phyloP scores from a whole-genome alignment of 345 rosid genomes.

The Rhodamnia argentea region DNA sequence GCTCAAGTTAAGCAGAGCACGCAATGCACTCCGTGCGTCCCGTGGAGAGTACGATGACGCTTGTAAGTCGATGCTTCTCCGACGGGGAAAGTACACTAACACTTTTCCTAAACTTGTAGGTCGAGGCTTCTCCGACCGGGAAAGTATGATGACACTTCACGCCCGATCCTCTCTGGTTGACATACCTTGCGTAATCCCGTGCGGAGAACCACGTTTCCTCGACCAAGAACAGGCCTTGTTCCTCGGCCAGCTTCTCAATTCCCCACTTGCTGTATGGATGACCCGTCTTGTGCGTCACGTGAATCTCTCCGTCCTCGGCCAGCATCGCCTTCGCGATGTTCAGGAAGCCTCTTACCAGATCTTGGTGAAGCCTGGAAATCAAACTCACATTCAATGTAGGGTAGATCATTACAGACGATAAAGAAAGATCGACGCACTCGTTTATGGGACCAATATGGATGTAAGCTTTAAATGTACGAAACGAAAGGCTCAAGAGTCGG shows the following conservation, averaged over 20 bases:
- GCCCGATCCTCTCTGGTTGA: slow-evolving; percentile 38
- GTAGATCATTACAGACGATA: not conserved
- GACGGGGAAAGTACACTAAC: not conserved
- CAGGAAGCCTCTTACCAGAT: slow-evolving; percentile 36
- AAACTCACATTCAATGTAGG: not conserved
- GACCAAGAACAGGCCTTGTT: not conserved
- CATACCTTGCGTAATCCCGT: slow-evolving; percentile 22
- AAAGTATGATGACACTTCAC: slow-evolving; percentile 5
- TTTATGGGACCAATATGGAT: not conserved
- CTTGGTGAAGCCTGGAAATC: slow-evolving; percentile 18
- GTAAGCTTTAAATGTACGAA: not conserved
- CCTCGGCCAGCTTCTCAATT: slow-evolving; percentile 17
- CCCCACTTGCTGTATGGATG: slow-evolving; percentile 39
- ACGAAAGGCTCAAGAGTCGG: not conserved
- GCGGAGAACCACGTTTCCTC: not conserved
- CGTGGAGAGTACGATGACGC: no score
- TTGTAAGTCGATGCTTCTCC: no score
- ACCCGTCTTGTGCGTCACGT: slow-evolving; percentile 37
- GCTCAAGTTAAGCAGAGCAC: not conserved
- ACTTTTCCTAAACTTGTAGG: slow-evolving; percentile 22
- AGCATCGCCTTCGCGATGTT: slow-evolving; percentile 27
- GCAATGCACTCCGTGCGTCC: not conserved
- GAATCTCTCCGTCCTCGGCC: slow-evolving; percentile 35
- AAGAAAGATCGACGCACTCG: not conserved
- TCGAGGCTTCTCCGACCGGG: slow-evolving; percentile 21